A percentile compares a stretch with the other conserved stretches of the same genome.
These are phyloP conservation scores for Urostyla sp. DNA, from an alignment of 73 alveolate species.

Conservation along the genomic window DNA sequence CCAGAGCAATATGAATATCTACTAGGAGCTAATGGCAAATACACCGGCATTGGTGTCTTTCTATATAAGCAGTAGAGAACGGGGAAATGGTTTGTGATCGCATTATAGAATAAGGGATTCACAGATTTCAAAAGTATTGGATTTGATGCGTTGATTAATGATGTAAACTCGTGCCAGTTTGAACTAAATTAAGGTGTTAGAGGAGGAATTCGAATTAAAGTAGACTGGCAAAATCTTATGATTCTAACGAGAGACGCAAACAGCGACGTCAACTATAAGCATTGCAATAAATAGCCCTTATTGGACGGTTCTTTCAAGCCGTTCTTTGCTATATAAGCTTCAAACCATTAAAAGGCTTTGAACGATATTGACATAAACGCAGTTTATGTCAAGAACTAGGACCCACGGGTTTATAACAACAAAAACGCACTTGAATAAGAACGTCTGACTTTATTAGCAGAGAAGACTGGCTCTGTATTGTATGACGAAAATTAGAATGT, in stretches of 20 bases:
- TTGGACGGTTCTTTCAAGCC: constrained; percentile 30
- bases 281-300: constrained; percentile 8
- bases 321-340: not conserved
- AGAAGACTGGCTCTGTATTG: not conserved
- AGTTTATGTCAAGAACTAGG: constrained; percentile 28
- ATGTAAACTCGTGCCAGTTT: constrained; percentile 22
- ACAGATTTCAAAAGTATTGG: not conserved
- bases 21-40: not conserved
- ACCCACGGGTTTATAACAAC: not conserved
- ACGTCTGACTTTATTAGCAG: not conserved
- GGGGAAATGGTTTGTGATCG: constrained; percentile 37
- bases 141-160: constrained; percentile 3
- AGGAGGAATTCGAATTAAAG: constrained; percentile 42
- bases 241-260: constrained; percentile 26
- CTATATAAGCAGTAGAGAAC: not conserved
- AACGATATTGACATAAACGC: constrained; percentile 22
- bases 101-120: constrained; percentile 13
- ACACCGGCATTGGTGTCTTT: constrained; percentile 25
- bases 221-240: not conserved
- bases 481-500: not conserved
- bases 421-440: constrained; percentile 4
- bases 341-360: not conserved
- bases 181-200: constrained; percentile 26
- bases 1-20: constrained; percentile 18
- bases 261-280: constrained; percentile 20